Percentiles rank a stretch among this genome's conserved stretches.
These are phyloP conservation scores for Diaporthe sp. DNA, from an alignment of 2,329 filamentous ascomycete genomes.

Conservation along the genomic window DNA sequence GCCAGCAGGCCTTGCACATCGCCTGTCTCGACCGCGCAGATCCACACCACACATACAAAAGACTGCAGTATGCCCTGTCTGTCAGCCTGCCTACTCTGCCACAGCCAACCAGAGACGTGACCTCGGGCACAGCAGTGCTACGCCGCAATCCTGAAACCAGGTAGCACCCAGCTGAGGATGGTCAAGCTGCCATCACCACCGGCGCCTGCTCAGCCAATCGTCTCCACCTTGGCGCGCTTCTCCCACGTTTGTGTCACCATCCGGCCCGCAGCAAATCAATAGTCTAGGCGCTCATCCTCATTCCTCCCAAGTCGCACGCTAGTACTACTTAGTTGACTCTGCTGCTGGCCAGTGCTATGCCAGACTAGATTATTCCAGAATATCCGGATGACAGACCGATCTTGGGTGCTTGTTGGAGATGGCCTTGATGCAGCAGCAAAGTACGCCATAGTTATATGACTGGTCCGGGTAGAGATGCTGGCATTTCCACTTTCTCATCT, in stretches of 20 bases:
- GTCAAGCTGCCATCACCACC: background rate
- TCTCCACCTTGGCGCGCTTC: constrained; percentile 5
- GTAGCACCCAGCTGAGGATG: constrained; percentile 19
- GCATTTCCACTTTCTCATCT: background rate
- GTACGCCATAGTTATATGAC: background rate
- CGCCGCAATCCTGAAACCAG: constrained; percentile 34
- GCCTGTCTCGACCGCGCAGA: background rate
- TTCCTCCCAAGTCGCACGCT: background rate
- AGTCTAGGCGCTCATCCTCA: background rate
- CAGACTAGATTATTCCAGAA: no score
- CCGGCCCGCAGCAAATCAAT: background rate
- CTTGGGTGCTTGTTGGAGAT: background rate
- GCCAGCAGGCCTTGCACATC: background rate
- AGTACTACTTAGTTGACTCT: background rate
- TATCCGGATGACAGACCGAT: background rate
- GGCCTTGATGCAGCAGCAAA: background rate
- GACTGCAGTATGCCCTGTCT: constrained; percentile 1
- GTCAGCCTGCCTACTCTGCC: constrained; percentile 7
- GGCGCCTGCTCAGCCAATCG: constrained; percentile 25
- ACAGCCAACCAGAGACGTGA: constrained; percentile 17
- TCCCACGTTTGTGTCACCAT: constrained; percentile 15
- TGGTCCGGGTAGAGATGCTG: background rate
- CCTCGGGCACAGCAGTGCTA: constrained; percentile 11
- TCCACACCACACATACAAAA: background rate
- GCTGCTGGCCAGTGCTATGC: background rate